Base-by-base conservation (phyloP, 2,329 filamentous ascomycete species). In the Orbilia ellipsospora region DNA sequence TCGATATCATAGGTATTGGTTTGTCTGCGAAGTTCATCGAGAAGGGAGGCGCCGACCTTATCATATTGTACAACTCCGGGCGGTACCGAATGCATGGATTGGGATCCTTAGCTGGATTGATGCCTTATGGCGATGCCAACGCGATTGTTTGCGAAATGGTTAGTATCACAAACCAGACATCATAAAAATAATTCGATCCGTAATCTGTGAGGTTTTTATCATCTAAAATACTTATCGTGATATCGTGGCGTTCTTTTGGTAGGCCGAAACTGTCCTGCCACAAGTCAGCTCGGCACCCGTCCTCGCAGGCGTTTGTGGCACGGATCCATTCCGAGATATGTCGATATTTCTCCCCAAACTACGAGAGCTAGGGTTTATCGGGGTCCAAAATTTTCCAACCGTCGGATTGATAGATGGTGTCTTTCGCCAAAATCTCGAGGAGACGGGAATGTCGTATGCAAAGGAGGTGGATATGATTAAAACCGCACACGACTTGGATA, bases 341-440 rank as follows among this genome's bases (percentile, higher is more conserved):
- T 82, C 85, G 1, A 79, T 81, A 4, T 91, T 92, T 79, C 83
- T 92, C 15, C 80, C 81, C 16, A 85, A 91, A 79, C 83, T 92
- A 42, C 85, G 86, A 65, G 85, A 85, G 0, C 81, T 90, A 15
- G 90, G 90, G 0, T 91, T 92, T 77, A 86, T 87, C 1, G 90
- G 90, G 1, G 85, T 92, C 13, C 90, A 92, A 81, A 92, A 92
- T 79, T 92, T 92, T 80, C 90, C 90, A 0, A 92, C 90, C 0
- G 89, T 92, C 1, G 90, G 90, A 0, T 82, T 92, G 20, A 89
- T 92, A 42, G 90, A 92, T 80, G 90, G 89, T 0, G 84, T 84
- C 12, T 92, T 92, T 80, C 85, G 90, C 12, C 84, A 85, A 20
- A 89, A 90, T 77, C 84, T 92, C 1, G 90, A 92, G 80, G 89